Conservation (phyloP, 164 flowering plant genomes). For the Nymphaea thermarum region DNA sequence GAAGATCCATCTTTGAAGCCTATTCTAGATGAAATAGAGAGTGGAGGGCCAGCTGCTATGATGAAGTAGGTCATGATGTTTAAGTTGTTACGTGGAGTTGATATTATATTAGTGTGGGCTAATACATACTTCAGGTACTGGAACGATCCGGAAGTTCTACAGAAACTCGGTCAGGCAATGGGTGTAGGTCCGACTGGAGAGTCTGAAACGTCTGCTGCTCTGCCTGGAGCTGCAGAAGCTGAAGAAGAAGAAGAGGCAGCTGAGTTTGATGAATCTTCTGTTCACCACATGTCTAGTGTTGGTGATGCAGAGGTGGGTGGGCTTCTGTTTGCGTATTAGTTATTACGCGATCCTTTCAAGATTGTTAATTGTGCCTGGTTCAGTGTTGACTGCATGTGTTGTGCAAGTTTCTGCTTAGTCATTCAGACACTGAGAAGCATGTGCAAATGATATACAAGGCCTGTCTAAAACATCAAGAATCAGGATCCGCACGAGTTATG, state of each 20-base stretch:
- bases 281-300: slow-evolving; percentile 85
- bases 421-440: too few species aligned
- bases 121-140: slow-evolving; percentile 45
- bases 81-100: neutral
- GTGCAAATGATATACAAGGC: too few species aligned
- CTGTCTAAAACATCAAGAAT: too few species aligned
- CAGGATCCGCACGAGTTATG: too few species aligned
- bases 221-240: slow-evolving; percentile 40
- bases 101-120: neutral
- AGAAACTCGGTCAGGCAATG: slow-evolving; percentile 90
- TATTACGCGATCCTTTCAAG: neutral
- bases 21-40: slow-evolving; percentile 81
- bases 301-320: slow-evolving; percentile 79
- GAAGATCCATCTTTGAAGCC: slow-evolving; percentile 83
- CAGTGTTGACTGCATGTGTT: neutral
- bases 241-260: slow-evolving; percentile 53
- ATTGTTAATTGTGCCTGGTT: neutral
- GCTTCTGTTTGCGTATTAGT: neutral
- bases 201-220: slow-evolving; percentile 41
- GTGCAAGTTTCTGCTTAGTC: too few species aligned
- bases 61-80: slow-evolving; percentile 22
- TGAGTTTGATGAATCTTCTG: slow-evolving; percentile 68
- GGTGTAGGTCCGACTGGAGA: slow-evolving; percentile 68
- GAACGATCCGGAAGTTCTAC: slow-evolving; percentile 91
- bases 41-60: slow-evolving; percentile 93